phyloP scores from a whole-genome alignment of 2,329 filamentous ascomycete species.

The Endothia cerciana region DNA sequence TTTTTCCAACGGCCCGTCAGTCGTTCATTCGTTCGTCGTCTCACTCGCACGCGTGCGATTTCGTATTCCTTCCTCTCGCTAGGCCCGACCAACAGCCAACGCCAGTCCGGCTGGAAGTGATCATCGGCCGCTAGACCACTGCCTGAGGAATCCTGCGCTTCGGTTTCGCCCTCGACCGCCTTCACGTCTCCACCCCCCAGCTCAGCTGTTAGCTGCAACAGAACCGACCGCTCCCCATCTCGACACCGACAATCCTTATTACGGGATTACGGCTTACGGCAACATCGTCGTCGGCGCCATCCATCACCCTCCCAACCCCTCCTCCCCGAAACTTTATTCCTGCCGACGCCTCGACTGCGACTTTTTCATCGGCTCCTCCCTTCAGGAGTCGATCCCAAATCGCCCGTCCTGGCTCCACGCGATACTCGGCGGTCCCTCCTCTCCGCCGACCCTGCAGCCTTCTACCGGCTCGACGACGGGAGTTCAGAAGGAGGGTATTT shows the following conservation, averaged over 20 bases:
- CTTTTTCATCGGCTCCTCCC: conserved; percentile 30
- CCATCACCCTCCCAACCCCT: conserved; percentile 4
- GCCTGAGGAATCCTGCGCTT: conserved; percentile 8
- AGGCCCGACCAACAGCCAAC: conserved; percentile 12
- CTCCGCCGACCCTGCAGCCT: conserved; percentile 41
- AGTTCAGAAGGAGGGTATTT: conserved; percentile 39
- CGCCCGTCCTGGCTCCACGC: conserved; percentile 51
- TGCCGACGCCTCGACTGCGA: conserved; percentile 5
- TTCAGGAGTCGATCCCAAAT: conserved; percentile 36
- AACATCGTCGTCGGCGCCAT: conserved; percentile 17
- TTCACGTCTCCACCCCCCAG: conserved; percentile 21
- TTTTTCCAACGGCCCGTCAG: neutral
- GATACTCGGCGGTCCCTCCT: conserved; percentile 52
- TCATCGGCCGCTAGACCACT: neutral
- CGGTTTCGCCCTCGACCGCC: conserved; percentile 14
- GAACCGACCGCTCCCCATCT: conserved; percentile 9
- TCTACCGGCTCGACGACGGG: conserved; percentile 30
- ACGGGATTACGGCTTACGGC: conserved; percentile 17
- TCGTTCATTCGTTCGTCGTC: conserved; percentile 15
- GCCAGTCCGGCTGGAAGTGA: neutral
- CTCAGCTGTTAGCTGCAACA: conserved; percentile 12
- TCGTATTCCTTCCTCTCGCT: conserved; percentile 19
- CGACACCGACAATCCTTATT: conserved; percentile 25
- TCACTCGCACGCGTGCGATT: neutral
- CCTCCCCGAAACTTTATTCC: conserved; percentile 20